Evolutionary conservation across 1,139 yeast genomes (phyloP).

Genomic region (Ogataea hybrid): DNA sequence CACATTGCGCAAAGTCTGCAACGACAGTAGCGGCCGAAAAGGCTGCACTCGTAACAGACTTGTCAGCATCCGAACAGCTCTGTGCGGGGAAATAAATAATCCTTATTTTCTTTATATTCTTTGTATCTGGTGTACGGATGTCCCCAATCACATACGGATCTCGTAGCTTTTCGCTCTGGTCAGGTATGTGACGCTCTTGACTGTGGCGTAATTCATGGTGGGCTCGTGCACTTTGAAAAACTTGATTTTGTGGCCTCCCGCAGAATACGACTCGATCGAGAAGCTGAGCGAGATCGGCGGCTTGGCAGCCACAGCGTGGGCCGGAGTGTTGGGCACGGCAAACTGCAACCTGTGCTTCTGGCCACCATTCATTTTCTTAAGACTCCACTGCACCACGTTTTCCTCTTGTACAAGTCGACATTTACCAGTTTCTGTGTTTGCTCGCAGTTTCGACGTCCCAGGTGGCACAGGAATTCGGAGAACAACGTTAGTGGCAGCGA

Average conservation of each 20-base stretch:
- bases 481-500: slow-evolving; percentile 64
- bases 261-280: slow-evolving; percentile 69
- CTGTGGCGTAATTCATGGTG: slow-evolving; percentile 52
- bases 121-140: slow-evolving; percentile 1
- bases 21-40: too few relatives aligned
- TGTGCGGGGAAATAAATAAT: not conserved
- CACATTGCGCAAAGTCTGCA: too few relatives aligned
- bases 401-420: slow-evolving; percentile 22
- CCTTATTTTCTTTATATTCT: not conserved
- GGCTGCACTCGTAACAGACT: too few relatives aligned
- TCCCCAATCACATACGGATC: slow-evolving; percentile 50
- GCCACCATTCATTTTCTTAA: slow-evolving; percentile 19
- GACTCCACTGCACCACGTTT: slow-evolving; percentile 15
- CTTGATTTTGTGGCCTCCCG: slow-evolving; percentile 75
- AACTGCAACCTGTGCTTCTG: slow-evolving; percentile 11
- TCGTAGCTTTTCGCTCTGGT: slow-evolving; percentile 81
- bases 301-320: slow-evolving; percentile 56
- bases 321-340: slow-evolving; percentile 12
- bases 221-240: slow-evolving; percentile 69
- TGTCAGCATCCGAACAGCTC: not conserved
- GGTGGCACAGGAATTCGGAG: slow-evolving; percentile 67
- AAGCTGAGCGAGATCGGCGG: slow-evolving; percentile 80
- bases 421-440: slow-evolving; percentile 59
- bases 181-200: slow-evolving; percentile 84
- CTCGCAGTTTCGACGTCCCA: slow-evolving; percentile 51